These are phyloP conservation scores for Fusarium praegraminearum DNA, from an alignment of 2,329 filamentous ascomycete genomes.

Conservation along the genomic window DNA sequence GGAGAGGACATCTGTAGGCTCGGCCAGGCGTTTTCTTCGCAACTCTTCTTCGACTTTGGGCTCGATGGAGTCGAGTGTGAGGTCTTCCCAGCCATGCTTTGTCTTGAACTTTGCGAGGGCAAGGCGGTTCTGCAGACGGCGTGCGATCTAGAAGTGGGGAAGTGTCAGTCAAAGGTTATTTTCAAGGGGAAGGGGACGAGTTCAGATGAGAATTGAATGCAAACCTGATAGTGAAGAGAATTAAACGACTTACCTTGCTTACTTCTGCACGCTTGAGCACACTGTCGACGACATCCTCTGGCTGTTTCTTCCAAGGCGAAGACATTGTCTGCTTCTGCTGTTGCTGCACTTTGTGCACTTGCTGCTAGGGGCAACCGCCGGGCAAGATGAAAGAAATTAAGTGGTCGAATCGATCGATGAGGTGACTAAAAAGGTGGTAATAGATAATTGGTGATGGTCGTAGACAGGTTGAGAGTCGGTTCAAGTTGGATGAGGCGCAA, in stretches of 20 bases:
- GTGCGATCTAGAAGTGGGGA: conserved; percentile 77
- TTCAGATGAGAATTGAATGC: conserved; percentile 1
- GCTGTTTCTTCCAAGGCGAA: conserved; percentile 72
- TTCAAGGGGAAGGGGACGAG: background rate
- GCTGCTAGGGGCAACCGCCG: conserved; percentile 42
- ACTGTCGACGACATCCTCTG: conserved; percentile 73
- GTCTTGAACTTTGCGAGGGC: conserved; percentile 98
- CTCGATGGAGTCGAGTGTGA: conserved; percentile 87
- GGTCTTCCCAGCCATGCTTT: conserved; percentile 93
- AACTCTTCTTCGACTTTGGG: conserved; percentile 84
- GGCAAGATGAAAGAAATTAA: conserved; percentile 8
- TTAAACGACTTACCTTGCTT: conserved; percentile 71
- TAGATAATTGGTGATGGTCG: conserved; percentile 6
- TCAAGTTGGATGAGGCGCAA: conserved; percentile 18
- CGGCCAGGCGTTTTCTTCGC: conserved; percentile 75
- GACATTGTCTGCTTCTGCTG: conserved; percentile 59
- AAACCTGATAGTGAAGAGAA: background rate
- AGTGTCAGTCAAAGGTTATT: conserved; percentile 34
- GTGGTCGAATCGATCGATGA: conserved; percentile 13
- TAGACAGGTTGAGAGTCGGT: background rate
- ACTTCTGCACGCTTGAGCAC: conserved; percentile 80
- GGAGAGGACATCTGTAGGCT: conserved; percentile 78
- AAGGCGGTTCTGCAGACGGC: conserved; percentile 91
- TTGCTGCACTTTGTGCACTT: conserved; percentile 28
- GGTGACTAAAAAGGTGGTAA: conserved; percentile 1